Evolutionary conservation across 805 yeast genomes (phyloP), one percentile per base, ranked within the genome.

Genomic region (Yamadazyma sp.): DNA sequence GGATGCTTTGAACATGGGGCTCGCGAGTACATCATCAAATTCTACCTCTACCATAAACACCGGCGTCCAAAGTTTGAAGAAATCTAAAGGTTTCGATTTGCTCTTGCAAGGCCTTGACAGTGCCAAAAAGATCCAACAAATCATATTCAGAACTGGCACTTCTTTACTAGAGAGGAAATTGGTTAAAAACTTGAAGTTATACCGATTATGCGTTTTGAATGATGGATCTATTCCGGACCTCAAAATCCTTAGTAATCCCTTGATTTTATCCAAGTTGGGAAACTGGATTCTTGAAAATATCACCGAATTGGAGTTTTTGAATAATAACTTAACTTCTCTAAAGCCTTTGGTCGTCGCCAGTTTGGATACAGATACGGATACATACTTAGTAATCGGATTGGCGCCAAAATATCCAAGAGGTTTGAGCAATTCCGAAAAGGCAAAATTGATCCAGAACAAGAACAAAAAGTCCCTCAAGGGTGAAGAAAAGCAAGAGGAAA

Each of bases 201-300:
- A 85, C 57, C 70, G 96, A 41, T 70, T 93, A 33, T 95, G 95
- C 31, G 95, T 93, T 7, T 60, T 95, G 28, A 86, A 83, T 45
- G 98, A 90, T 54, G 95, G 73, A 2, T 47, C 70, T 4, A 62
- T 89, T 1, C 93, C 95, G 4, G 93, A 87, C 51, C 66, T 87
- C 18, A 76, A 71, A 19, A 63, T 86, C 35, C 91, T 88, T 60
- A 75, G 75, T 48, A 95, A 93, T 58, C 99, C 99, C 3, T 63
- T 93, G 41, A 86, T 95, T 30, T 62, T 95, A 31, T 67, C 87
- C 26, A 77, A 95, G 48, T 67, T 93, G 17, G 98, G 97, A 0
- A 76, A 80, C 41, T 95, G 99, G 99, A 70, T 93, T 3, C 65
- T 88, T 31, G 98, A 95, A 55, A 82, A 88, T 42, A 83, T 91